A percentile compares a stretch with the other conserved stretches of the same genome.
Conservation (phyloP, 2,329 filamentous ascomycete species). For the Botrytis porri region DNA sequence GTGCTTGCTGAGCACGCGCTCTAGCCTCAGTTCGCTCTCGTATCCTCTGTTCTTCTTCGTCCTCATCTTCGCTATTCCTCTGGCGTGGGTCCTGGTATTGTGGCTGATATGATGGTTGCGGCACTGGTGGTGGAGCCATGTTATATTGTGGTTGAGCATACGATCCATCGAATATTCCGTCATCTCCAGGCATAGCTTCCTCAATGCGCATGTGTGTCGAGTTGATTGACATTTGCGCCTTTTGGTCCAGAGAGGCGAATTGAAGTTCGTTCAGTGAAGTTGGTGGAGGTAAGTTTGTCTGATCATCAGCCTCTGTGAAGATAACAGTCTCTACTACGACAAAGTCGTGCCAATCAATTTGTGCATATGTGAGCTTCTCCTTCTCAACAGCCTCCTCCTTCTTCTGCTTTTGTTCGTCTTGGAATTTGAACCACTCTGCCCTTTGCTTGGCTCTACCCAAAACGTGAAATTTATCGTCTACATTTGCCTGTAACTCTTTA, state of each 20-base stretch:
- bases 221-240: constrained; percentile 83
- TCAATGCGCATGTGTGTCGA: constrained; percentile 78
- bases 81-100: constrained; percentile 34
- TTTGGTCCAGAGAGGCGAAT: constrained; percentile 91
- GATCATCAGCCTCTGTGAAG: constrained; percentile 86
- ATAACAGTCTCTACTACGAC: constrained; percentile 91
- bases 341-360: constrained; percentile 98
- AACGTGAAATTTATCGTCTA: constrained; percentile 75
- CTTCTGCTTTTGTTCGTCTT: constrained; percentile 81
- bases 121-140: constrained; percentile 42
- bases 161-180: constrained; percentile 56
- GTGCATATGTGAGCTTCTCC: constrained; percentile 70
- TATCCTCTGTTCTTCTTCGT: constrained; percentile 62
- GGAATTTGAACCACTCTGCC: constrained; percentile 81
- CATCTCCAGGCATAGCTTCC: constrained; percentile 86
- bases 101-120: constrained; percentile 38
- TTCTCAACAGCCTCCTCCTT: constrained; percentile 85
- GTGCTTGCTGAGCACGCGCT: constrained; percentile 68
- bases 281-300: constrained; percentile 80
- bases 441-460: constrained; percentile 78
- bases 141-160: constrained; percentile 43
- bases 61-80: constrained; percentile 46
- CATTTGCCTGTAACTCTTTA: constrained; percentile 69
- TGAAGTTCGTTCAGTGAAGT: constrained; percentile 89
- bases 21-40: constrained; percentile 60